Base-by-base conservation (phyloP, 208 protist genomes). In the Crithidia sp. region DNA sequence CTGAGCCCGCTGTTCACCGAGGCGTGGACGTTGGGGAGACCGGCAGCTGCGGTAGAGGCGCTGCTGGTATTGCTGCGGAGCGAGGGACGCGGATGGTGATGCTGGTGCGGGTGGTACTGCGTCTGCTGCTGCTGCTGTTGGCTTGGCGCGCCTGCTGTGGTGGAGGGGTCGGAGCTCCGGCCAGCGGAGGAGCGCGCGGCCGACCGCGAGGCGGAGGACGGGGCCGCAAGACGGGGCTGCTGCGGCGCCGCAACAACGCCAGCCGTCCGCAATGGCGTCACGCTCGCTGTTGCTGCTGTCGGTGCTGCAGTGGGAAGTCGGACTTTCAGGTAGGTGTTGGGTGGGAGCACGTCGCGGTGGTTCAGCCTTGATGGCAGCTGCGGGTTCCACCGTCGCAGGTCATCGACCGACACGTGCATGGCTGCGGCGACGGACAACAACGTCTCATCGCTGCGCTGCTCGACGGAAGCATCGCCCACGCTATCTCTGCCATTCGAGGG, bases 251-350 rank as follows among this genome's bases (percentile, higher is more conserved):
- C 64, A 4, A 28, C 9, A 49, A 49, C 45, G 45, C 9, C 7
- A 7, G 45, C 9, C 45, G 9, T 49, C 12, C 12, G 45, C 7
- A 49, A 49, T 14, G 45, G 12, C 12, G 7, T 2, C 7, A 13
- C 12, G 45, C 9, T 14, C 7, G 45, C 7, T 49, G 45, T 49
- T 13, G 45, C 45, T 49, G 45, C 45, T 49, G 45, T 13, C 45
- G 45, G 9, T 13, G 28, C 28, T 28, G 28, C 28, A 28, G 28
- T 28, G 28, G 28, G 28, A 4, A 45, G 50, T 3, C 40, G 63
- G 0, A 81, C 43, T 67, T 87, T 92, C 45, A 92, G 68, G 53
- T 74, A 92, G 16, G 87, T 92, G 66, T 92, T 82, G 19, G 67
- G 57, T 12, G 84, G 82, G 41, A 92, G 61, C 40, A 67, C 44